These are phyloP conservation scores for Diutina mesorugosa DNA, from an alignment of 1,139 yeast genomes.

Conservation along the genomic window DNA sequence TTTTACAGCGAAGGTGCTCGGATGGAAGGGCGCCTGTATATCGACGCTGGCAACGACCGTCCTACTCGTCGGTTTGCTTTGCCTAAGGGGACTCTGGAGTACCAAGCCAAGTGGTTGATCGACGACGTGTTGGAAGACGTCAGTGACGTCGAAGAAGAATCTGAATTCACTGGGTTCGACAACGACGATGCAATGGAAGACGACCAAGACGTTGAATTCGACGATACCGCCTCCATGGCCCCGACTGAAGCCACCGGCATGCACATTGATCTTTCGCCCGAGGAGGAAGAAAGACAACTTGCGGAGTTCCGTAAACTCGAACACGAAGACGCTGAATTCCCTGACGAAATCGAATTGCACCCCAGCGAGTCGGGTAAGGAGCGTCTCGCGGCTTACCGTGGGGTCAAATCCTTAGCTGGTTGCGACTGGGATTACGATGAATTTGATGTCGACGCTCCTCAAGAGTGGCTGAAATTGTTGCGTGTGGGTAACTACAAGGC, in stretches of 20 bases:
- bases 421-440: conserved; percentile 88
- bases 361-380: conserved; percentile 71
- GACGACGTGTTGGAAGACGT: conserved; percentile 38
- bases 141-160: conserved; percentile 30
- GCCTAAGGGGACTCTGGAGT: conserved; percentile 86
- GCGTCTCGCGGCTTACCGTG: conserved; percentile 66
- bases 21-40: conserved; percentile 58
- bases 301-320: conserved; percentile 56
- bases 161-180: neutral
- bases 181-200: conserved; percentile 18
- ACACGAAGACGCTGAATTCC: conserved; percentile 82
- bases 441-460: conserved; percentile 61
- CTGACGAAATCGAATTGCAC: conserved; percentile 82
- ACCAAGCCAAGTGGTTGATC: conserved; percentile 87
- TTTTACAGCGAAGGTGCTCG: conserved; percentile 46
- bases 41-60: conserved; percentile 24
- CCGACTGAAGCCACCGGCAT: conserved; percentile 44
- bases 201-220: conserved; percentile 11
- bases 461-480: conserved; percentile 63
- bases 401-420: conserved; percentile 68
- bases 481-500: conserved; percentile 71
- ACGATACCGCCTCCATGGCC: conserved; percentile 17
- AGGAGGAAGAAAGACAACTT: conserved; percentile 75
- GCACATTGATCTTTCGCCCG: conserved; percentile 65
- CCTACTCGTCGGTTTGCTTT: conserved; percentile 24